phyloP scores from a whole-genome alignment of 2,329 filamentous ascomycete species.

The Mariannaea sp. region DNA sequence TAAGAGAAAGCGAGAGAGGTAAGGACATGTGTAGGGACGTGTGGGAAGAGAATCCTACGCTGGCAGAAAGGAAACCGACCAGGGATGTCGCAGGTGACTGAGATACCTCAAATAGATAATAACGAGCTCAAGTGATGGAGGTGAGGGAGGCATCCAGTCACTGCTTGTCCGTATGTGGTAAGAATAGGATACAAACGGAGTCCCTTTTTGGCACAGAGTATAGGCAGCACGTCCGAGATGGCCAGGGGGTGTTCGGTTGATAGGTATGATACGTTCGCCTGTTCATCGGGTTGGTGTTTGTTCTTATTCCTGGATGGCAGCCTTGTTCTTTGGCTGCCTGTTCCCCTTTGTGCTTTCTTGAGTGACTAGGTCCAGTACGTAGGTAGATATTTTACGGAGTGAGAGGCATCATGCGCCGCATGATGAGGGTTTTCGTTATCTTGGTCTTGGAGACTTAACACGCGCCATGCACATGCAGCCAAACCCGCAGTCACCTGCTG shows the following conservation, averaged over 20 bases:
- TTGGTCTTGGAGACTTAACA: not conserved
- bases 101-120: no score
- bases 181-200: no score
- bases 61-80: slow-evolving; percentile 8
- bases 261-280: not conserved
- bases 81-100: slow-evolving; percentile 21
- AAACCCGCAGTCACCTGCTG: not conserved
- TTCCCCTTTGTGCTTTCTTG: no score
- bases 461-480: not conserved
- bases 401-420: no score
- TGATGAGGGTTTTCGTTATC: no score
- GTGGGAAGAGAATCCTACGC: slow-evolving; percentile 16
- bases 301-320: no score
- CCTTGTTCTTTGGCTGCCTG: no score
- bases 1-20: not conserved
- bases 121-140: no score
- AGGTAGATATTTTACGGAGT: no score
- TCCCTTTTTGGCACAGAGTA: no score
- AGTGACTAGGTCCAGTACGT: no score
- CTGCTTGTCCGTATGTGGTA: not conserved
- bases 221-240: slow-evolving; percentile 11
- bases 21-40: slow-evolving; percentile 6
- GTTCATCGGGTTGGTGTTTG: slow-evolving; percentile 4
- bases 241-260: slow-evolving; percentile 9
- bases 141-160: slow-evolving; percentile 15